Base-by-base conservation (phyloP, 768 basidiomycete genomes). In the Hebeloma cylindrosporum region DNA sequence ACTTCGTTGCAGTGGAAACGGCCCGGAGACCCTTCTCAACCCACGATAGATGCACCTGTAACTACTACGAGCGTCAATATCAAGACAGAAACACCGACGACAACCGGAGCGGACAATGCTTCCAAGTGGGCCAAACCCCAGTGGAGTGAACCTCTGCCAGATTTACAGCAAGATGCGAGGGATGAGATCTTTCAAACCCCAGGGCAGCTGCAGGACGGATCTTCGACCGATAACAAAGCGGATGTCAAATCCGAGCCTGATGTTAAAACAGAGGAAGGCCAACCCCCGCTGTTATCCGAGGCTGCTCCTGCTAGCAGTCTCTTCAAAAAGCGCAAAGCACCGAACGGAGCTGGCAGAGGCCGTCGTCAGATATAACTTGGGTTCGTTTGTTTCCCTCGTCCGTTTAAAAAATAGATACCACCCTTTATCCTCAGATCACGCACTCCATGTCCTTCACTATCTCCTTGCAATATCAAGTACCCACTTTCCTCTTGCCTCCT, bases 301-400 rank as follows among this genome's bases (percentile, higher is more conserved):
- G 38, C 39, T 20, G 30, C 44, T 7, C 38, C 56, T 11, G 39
- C 51, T 18, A 27, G 53, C 7, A 46, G 34, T 10, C 22, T 66
- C 3, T 69, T 69, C 53, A 66, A 65, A 48, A 69, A 66, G 38
- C 61, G 67, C 23, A 66, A 61, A 47, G 53, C 55, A 5, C 64
- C 62, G 14, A 40, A 48, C 7, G 57, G 56, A 21, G 35, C 59
- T n/a, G 63, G 53, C 18, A 57, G 60, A 44, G 63, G 65, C 1
- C 60, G 63, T 38, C 56, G 66, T 21, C 52, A 58, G n/a, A 38
- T 57, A 39, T 59, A 40, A 48, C 40, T 9, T 40, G 11, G 10
- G 40, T 35, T 21, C n/a, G 32, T 50, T 34, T 42, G 32, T 29
- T 11, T 21, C 3, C 33, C 16, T 45, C 22, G 11, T 23, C n/a